Percentiles rank a stretch among this genome's conserved stretches.
These are phyloP conservation scores for Fusarium tupiense DNA, from an alignment of 2,329 filamentous ascomycete species.

Conservation along the genomic window DNA sequence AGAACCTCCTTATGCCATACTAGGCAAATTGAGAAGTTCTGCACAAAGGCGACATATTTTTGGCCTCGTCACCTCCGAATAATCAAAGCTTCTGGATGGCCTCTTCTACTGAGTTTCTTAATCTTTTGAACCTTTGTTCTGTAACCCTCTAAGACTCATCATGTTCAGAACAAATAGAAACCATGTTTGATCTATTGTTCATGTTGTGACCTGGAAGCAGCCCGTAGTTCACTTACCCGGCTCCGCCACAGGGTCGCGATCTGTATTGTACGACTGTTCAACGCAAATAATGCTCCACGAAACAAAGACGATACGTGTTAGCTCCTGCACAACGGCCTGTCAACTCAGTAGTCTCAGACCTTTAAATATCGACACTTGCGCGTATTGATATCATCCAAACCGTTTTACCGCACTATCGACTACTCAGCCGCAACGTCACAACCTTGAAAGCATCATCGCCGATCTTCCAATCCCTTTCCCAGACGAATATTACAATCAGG, in stretches of 20 bases:
- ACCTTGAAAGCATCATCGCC: not conserved
- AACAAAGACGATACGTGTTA: not conserved
- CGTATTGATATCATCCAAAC: too few species aligned
- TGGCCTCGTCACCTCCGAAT: not conserved
- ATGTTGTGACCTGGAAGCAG: too few species aligned
- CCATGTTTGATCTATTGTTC: not conserved
- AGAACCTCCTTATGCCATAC: too few species aligned
- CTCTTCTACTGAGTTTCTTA: not conserved
- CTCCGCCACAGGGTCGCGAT: not conserved
- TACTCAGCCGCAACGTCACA: not conserved
- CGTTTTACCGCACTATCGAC: too few species aligned
- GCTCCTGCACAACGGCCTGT: not conserved
- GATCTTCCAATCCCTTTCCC: fast-evolving
- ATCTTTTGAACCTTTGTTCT: not conserved
- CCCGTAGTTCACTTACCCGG: too few species aligned
- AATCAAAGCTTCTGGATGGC: not conserved
- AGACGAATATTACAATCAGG: fast-evolving
- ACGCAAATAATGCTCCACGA: fast-evolving
- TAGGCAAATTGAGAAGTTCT: not conserved
- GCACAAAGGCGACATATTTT: too few species aligned
- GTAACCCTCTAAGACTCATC: fast-evolving
- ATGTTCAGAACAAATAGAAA: too few species aligned
- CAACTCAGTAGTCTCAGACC: too few species aligned
- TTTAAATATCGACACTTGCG: not conserved
- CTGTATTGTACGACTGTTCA: not conserved